Evolutionary conservation across 2,329 filamentous ascomycete genomes (phyloP).

Genomic region (Paramyrothecium roridum): DNA sequence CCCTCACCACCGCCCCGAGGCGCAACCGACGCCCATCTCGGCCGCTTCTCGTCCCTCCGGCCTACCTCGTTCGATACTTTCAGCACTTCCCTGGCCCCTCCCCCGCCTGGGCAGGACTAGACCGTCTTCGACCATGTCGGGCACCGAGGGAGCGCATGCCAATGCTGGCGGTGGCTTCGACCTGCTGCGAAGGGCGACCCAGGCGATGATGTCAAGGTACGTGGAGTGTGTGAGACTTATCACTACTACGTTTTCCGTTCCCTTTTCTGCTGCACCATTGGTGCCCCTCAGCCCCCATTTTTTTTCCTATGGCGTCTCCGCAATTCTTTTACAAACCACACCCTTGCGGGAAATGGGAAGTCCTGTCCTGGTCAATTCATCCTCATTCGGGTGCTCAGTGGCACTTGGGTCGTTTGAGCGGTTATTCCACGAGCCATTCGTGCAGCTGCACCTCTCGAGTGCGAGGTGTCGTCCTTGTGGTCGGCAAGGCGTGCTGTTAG

Average conservation of each 20-base stretch:
- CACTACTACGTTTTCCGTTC: conserved; percentile 16
- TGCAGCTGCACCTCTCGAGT: too few relatives aligned
- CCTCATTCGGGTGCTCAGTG: too few relatives aligned
- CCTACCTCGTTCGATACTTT: conserved; percentile 2
- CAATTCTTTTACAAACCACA: neutral
- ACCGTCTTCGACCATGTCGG: conserved; percentile 40
- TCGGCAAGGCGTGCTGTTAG: too few relatives aligned
- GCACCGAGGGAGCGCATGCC: conserved; percentile 38
- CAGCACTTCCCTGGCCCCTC: conserved; percentile 14
- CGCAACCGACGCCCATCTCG: neutral
- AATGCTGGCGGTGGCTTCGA: conserved; percentile 46
- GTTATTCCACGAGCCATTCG: too few relatives aligned
- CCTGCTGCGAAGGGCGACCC: conserved; percentile 57
- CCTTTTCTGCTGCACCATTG: conserved; percentile 9
- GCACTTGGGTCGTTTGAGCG: too few relatives aligned
- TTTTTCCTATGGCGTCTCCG: neutral
- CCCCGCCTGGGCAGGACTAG: conserved; percentile 18
- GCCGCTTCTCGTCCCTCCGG: neutral
- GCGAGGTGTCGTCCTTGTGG: too few relatives aligned
- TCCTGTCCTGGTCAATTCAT: too few relatives aligned
- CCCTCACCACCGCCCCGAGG: neutral
- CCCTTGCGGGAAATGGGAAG: neutral
- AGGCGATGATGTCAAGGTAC: conserved; percentile 63
- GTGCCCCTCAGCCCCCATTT: conserved; percentile 3
- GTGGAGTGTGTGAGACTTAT: conserved; percentile 23